Conservation (phyloP, 108 stramenopile species). For the Schizochytrium sp. region DNA sequence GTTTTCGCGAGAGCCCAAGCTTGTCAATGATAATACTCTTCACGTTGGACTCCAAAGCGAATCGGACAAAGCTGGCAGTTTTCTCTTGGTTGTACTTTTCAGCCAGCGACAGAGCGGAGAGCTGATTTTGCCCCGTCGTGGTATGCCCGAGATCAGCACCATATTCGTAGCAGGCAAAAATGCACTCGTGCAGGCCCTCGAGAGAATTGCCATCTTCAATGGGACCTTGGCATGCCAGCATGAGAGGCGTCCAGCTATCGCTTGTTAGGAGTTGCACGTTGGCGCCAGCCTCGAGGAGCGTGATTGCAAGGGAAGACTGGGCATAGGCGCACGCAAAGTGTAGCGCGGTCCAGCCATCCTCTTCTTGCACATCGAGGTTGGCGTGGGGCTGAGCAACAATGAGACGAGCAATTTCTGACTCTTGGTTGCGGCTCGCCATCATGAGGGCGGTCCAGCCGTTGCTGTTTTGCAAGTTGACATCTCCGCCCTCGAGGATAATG, state of each 20-base stretch:
- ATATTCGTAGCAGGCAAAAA: not conserved
- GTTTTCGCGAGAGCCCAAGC: not conserved
- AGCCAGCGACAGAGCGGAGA: not conserved
- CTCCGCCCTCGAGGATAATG: not conserved
- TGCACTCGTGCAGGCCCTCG: not conserved
- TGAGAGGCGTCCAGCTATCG: not conserved
- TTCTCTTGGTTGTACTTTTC: not conserved
- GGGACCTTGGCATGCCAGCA: not conserved
- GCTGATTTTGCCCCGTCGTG: too few relatives aligned
- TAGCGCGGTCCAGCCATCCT: conserved; percentile 5
- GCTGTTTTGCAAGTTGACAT: not conserved
- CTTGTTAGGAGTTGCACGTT: not conserved
- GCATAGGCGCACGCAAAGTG: not conserved
- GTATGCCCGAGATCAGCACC: not conserved
- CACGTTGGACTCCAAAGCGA: not conserved
- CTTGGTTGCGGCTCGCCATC: not conserved
- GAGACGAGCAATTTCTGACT: not conserved
- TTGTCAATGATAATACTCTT: not conserved
- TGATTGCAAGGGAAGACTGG: not conserved
- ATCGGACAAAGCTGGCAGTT: not conserved
- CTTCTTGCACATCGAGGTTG: not conserved
- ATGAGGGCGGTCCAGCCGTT: conserved; percentile 13
- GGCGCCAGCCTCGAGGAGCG: not conserved
- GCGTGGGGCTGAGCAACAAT: not conserved
- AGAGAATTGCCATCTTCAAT: not conserved